Percentiles rank a stretch among this genome's conserved stretches.
phyloP scores from a whole-genome alignment of 1,284 basidiomycete genomes.

The Ceratorhiza oryzae-sativae region DNA sequence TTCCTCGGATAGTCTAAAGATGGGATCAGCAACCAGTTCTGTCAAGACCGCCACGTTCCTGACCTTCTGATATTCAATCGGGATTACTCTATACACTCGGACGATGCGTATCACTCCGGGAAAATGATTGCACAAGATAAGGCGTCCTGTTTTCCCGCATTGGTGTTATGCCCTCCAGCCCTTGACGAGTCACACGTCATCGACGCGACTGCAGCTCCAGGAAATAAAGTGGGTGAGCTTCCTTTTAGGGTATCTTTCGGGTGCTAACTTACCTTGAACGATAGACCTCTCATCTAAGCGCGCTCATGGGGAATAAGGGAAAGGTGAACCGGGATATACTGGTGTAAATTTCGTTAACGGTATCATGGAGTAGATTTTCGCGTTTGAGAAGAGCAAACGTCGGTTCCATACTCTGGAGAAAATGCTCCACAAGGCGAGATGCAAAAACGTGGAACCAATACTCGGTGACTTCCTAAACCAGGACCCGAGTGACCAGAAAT shows the following conservation, averaged over 20 bases:
- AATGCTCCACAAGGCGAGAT: conserved; percentile 83
- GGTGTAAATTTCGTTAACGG: not conserved
- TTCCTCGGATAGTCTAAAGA: conserved; percentile 49
- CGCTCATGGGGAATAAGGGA: conserved; percentile 81
- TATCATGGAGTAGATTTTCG: conserved; percentile 64
- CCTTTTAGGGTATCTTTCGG: not conserved
- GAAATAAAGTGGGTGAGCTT: conserved; percentile 72
- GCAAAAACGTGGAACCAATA: conserved; percentile 75
- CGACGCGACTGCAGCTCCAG: conserved; percentile 96
- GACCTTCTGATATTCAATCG: conserved; percentile 82
- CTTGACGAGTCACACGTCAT: conserved; percentile 68
- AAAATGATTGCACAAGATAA: conserved; percentile 95
- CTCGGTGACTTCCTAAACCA: conserved; percentile 81
- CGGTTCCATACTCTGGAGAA: conserved; percentile 80
- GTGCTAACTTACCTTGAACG: not conserved
- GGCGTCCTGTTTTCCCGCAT: conserved; percentile 95
- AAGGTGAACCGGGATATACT: conserved; percentile 58
- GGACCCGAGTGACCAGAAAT: conserved; percentile 69
- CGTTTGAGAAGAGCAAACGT: conserved; percentile 83
- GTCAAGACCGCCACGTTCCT: conserved; percentile 78
- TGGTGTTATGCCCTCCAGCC: conserved; percentile 72
- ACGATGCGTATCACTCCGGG: conserved; percentile 71
- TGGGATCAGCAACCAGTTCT: conserved; percentile 70
- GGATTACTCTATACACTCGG: conserved; percentile 64
- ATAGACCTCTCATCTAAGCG: conserved; percentile 85